Evolutionary conservation across 208 protist species (phyloP).

Genomic region (Endotrypanum monterogeii): DNA sequence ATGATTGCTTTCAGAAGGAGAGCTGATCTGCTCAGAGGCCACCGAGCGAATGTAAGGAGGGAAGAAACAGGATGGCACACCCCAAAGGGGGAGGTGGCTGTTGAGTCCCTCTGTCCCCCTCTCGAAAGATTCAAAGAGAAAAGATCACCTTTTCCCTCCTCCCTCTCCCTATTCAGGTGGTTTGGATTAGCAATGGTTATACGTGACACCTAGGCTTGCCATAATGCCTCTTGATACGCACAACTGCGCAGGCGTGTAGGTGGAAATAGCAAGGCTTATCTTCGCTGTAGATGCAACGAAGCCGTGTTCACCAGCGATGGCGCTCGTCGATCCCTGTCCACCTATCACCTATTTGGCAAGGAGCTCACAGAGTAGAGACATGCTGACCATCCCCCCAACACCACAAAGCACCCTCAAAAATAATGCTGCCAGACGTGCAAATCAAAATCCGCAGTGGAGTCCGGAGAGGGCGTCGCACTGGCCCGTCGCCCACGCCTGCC

Average conservation of each 20-base stretch:
- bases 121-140: no score
- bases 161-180: background rate
- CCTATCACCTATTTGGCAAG: background rate
- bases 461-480: background rate
- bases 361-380: background rate
- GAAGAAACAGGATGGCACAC: no score
- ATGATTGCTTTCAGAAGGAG: background rate
- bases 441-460: background rate
- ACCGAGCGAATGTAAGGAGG: background rate
- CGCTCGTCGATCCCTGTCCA: background rate
- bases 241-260: no score
- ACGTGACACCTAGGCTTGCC: background rate
- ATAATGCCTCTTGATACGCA: no score
- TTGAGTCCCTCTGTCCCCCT: no score
- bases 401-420: background rate
- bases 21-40: background rate
- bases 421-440: slow-evolving; percentile 29
- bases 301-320: background rate
- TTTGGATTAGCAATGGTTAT: background rate
- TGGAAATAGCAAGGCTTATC: no score
- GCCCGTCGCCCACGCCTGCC: background rate
- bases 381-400: background rate
- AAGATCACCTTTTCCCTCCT: background rate
- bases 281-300: background rate
- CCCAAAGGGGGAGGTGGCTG: no score